Evolutionary conservation across 129 eudicot species (phyloP).

Genomic region (Logfia minima): DNA sequence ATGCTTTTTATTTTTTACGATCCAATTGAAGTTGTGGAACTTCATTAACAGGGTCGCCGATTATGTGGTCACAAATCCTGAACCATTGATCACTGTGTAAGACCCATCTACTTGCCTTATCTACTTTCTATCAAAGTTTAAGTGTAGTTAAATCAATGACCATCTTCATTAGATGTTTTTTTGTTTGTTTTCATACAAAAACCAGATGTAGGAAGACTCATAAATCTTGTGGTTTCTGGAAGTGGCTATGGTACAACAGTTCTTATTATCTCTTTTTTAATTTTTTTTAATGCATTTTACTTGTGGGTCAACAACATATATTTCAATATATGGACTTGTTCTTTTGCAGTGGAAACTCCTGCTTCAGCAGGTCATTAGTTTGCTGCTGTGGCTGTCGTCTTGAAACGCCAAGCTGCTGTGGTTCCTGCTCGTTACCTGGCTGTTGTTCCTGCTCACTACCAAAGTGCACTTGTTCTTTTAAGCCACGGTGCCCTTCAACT

Average conservation of each 20-base stretch:
- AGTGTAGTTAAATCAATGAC: background rate
- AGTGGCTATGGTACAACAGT: conserved; percentile 77
- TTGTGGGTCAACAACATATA: background rate
- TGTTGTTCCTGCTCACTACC: conserved; percentile 56
- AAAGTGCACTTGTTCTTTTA: conserved; percentile 41
- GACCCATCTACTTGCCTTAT: conserved; percentile 11
- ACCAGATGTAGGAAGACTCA: conserved; percentile 55
- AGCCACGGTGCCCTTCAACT: conserved; percentile 29
- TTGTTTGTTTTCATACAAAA: background rate
- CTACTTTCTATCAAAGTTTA: background rate
- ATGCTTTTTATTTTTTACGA: background rate
- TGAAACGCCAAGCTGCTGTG: conserved; percentile 47
- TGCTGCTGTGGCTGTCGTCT: conserved; percentile 43
- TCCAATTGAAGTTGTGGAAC: conserved; percentile 2
- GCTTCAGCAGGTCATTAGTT: conserved; percentile 58
- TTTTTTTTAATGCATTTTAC: background rate
- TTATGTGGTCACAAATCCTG: conserved; percentile 63
- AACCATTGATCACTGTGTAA: conserved; percentile 80
- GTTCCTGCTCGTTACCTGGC: conserved; percentile 35
- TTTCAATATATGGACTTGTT: background rate
- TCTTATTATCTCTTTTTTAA: background rate
- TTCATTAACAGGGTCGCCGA: conserved; percentile 64
- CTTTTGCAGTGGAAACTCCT: conserved; percentile 50
- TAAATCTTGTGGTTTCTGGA: conserved; percentile 68
- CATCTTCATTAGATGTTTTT: background rate